Percentiles rank a stretch among this genome's conserved stretches.
These are phyloP conservation scores for Rhizopus arrhizus DNA, from an alignment of 371 early-diverging fungal species.

Conservation along the genomic window DNA sequence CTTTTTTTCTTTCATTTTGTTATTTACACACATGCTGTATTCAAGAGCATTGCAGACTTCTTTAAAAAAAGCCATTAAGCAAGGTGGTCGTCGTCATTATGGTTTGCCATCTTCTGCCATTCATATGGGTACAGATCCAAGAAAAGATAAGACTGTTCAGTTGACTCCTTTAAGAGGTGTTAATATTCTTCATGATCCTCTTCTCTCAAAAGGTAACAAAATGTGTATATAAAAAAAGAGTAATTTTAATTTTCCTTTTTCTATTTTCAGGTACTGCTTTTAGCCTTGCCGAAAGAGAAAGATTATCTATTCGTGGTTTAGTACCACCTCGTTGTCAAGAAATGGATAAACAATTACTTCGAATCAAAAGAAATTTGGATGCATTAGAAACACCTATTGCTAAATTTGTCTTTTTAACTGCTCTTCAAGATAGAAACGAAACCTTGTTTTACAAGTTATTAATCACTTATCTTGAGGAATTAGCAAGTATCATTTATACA, in stretches of 20 bases:
- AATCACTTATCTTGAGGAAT: conserved; percentile 60
- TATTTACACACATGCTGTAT: neutral
- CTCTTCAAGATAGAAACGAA: conserved; percentile 65
- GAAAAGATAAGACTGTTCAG: conserved; percentile 62
- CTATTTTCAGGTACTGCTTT: conserved; percentile 60
- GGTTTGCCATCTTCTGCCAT: conserved; percentile 30
- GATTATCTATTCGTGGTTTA: conserved; percentile 68
- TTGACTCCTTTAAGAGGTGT: conserved; percentile 59
- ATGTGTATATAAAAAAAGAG: neutral
- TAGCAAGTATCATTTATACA: conserved; percentile 53
- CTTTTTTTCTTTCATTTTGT: neutral
- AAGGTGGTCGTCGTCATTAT: conserved; percentile 20
- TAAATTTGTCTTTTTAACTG: conserved; percentile 58
- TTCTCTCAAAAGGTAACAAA: conserved; percentile 55
- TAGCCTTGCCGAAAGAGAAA: conserved; percentile 63
- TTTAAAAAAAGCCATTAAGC: neutral
- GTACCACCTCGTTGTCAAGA: conserved; percentile 69
- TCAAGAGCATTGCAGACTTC: neutral
- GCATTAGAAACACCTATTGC: conserved; percentile 60
- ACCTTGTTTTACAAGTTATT: conserved; percentile 67
- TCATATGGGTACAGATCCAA: conserved; percentile 47
- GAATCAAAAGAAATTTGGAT: conserved; percentile 64
- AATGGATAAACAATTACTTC: conserved; percentile 64
- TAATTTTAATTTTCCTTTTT: neutral
- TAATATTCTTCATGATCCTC: conserved; percentile 62